Evolutionary conservation across 805 yeast species (phyloP).

Genomic region (Pichia pseudocactophila): DNA sequence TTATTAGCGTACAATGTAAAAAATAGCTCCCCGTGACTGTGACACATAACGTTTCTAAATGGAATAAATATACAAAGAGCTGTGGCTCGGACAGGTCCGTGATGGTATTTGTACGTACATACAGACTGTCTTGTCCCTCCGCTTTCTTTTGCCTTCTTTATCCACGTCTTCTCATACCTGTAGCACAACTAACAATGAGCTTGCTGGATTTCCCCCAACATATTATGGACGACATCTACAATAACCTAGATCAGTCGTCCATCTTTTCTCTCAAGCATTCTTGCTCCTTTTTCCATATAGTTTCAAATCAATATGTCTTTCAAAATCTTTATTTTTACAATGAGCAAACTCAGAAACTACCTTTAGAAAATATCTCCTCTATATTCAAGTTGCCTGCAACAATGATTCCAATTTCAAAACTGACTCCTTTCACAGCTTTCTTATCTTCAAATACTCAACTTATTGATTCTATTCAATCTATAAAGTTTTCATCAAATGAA

Average conservation of each 20-base stretch:
- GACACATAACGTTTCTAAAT: too few relatives aligned
- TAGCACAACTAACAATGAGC: conserved; percentile 1
- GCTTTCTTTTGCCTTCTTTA: too few relatives aligned
- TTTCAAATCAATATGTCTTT: not conserved
- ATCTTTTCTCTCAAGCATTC: not conserved
- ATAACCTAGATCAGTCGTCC: not conserved
- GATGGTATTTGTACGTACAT: too few relatives aligned
- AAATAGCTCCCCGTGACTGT: too few relatives aligned
- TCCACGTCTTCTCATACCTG: too few relatives aligned
- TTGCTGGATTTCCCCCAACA: conserved; percentile 5
- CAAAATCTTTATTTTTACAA: conserved; percentile 4
- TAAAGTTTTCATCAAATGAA: not conserved
- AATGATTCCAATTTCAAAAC: conserved; percentile 2
- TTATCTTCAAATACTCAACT: not conserved
- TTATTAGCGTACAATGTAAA: too few relatives aligned
- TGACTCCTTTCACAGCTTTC: too few relatives aligned
- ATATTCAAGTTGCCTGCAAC: not conserved
- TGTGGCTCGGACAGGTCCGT: too few relatives aligned
- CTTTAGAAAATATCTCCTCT: not conserved
- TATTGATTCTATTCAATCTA: not conserved
- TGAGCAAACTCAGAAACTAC: not conserved
- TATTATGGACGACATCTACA: conserved; percentile 2
- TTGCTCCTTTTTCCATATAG: not conserved
- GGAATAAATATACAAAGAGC: too few relatives aligned
- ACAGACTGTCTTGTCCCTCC: too few relatives aligned